Conservation (phyloP, 139 green algal genomes). For the Micractinium sp. region DNA sequence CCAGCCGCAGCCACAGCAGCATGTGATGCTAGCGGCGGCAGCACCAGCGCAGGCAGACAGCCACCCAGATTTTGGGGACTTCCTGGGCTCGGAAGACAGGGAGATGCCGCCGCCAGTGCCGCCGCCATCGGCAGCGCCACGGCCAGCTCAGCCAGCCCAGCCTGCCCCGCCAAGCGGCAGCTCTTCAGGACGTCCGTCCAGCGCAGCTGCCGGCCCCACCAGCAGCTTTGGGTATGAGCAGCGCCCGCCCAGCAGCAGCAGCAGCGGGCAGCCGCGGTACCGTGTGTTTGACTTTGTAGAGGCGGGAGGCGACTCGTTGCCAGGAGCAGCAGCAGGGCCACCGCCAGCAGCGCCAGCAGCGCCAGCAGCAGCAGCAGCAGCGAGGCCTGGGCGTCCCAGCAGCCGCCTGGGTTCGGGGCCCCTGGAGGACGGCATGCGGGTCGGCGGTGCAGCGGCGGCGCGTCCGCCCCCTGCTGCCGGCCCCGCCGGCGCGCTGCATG, state of each 20-base stretch:
- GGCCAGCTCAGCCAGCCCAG: not conserved
- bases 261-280: not conserved
- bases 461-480: not conserved
- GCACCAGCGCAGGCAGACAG: not conserved
- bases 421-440: not conserved
- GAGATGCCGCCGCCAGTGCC: not conserved
- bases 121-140: not conserved
- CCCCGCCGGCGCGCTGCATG: not conserved
- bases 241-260: not conserved
- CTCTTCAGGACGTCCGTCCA: not conserved
- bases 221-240: constrained; percentile 10
- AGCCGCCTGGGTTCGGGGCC: not conserved
- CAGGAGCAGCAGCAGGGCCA: not conserved
- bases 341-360: not conserved
- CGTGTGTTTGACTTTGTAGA: constrained; percentile 28
- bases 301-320: not conserved
- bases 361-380: not conserved
- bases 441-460: not conserved
- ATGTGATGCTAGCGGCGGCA: too few relatives aligned
- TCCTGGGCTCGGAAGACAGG: not conserved
- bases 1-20: not conserved
- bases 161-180: not conserved
- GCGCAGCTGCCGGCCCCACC: not conserved
- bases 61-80: constrained; percentile 6
- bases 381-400: not conserved